Evolutionary conservation across 176 grass and related monocot genomes (phyloP).

Genomic region (Saccharum spontaneum): DNA sequence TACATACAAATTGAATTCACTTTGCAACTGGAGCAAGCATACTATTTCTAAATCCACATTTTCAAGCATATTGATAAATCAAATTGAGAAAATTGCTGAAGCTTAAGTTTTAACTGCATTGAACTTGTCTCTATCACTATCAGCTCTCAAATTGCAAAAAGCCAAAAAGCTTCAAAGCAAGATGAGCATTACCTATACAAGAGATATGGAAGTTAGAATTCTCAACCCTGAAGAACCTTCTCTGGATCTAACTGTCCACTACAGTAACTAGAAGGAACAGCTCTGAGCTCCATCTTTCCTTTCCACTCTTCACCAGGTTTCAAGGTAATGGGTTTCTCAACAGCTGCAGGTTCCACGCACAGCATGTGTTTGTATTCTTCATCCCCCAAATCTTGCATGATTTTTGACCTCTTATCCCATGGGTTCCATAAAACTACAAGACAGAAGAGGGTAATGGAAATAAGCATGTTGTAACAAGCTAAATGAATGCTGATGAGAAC

Average conservation of each 20-base stretch:
- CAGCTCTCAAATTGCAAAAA: neutral
- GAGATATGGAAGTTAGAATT: constrained; percentile 14
- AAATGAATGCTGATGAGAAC: neutral
- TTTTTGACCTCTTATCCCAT: constrained; percentile 85
- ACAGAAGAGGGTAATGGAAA: constrained; percentile 1
- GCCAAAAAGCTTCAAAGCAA: neutral
- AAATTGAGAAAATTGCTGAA: neutral
- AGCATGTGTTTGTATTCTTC: constrained; percentile 89
- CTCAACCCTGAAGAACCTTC: constrained; percentile 73
- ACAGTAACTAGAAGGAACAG: constrained; percentile 90
- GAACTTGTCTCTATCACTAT: neutral
- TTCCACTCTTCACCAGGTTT: constrained; percentile 94
- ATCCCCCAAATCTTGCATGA: constrained; percentile 71
- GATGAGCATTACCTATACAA: constrained; percentile 37
- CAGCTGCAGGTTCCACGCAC: constrained; percentile 67
- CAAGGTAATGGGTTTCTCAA: constrained; percentile 75
- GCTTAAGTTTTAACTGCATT: neutral
- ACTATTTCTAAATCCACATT: constrained; percentile 2
- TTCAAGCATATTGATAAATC: neutral
- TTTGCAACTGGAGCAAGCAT: neutral
- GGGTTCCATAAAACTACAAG: constrained; percentile 85
- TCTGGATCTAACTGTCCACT: constrained; percentile 82
- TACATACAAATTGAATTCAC: neutral
- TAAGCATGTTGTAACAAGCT: neutral
- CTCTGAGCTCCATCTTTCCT: constrained; percentile 71